A percentile compares a stretch with the other conserved stretches of the same genome.
These are phyloP conservation scores for Pythium dissimile DNA, from an alignment of 352 stramenopile genomes.

Conservation along the genomic window DNA sequence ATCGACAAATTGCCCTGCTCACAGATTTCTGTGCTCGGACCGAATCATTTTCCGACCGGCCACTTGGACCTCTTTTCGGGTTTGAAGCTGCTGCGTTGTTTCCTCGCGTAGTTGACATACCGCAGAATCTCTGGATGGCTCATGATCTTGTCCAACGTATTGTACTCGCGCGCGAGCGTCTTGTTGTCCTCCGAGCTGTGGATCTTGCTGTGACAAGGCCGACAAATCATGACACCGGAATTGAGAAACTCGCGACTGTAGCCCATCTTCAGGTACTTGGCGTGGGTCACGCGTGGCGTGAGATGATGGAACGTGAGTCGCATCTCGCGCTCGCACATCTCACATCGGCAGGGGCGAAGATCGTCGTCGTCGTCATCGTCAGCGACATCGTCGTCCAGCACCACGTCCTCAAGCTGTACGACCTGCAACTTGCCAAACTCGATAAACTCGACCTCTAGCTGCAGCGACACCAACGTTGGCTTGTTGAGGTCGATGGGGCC, in stretches of 20 bases:
- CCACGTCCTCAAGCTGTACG: slow-evolving; percentile 47
- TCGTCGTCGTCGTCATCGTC: slow-evolving; percentile 32
- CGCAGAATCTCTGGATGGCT: slow-evolving; percentile 78
- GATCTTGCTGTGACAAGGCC: slow-evolving; percentile 90
- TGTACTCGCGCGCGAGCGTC: slow-evolving; percentile 88
- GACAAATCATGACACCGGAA: slow-evolving; percentile 88
- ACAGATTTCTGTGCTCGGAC: too few relatives aligned
- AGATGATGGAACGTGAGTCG: slow-evolving; percentile 92
- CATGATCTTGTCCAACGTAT: slow-evolving; percentile 91
- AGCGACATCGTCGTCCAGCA: slow-evolving; percentile 51
- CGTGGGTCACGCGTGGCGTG: slow-evolving; percentile 84
- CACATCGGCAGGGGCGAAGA: slow-evolving; percentile 40
- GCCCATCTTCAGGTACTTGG: slow-evolving; percentile 75
- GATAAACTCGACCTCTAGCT: slow-evolving; percentile 67
- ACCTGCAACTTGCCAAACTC: slow-evolving; percentile 78
- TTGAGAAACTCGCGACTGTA: slow-evolving; percentile 79
- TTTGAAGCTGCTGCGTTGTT: slow-evolving; percentile 78
- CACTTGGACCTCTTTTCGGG: slow-evolving; percentile 61
- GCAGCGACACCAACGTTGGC: slow-evolving; percentile 16
- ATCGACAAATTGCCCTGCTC: too few relatives aligned
- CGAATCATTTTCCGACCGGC: slow-evolving; percentile 24
- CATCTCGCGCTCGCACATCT: slow-evolving; percentile 91
- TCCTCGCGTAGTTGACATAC: slow-evolving; percentile 89
- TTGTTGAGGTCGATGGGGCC: background rate
- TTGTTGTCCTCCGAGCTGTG: slow-evolving; percentile 89